These are phyloP conservation scores for Debaryomyces fabryi DNA, from an alignment of 1,139 yeast species.

Conservation along the genomic window DNA sequence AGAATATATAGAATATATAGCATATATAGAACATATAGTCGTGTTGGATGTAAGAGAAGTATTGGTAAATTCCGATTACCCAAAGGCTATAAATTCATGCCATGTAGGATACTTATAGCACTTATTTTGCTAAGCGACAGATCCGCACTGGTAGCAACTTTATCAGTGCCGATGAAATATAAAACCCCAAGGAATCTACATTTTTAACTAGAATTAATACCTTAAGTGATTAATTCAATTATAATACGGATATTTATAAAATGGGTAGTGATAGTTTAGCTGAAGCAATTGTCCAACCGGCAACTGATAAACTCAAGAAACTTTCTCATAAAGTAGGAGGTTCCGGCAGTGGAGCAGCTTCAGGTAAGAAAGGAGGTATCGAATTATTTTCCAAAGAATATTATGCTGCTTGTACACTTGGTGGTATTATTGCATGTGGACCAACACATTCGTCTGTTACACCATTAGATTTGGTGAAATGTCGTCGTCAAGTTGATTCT, in stretches of 20 bases:
- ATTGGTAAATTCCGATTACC: not conserved
- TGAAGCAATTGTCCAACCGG: slow-evolving; percentile 37
- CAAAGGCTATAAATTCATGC: not conserved
- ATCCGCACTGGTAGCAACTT: slow-evolving; percentile 2
- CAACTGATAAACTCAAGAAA: slow-evolving; percentile 29
- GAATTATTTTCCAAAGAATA: slow-evolving; percentile 69
- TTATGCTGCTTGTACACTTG: slow-evolving; percentile 81
- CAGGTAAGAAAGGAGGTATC: slow-evolving; percentile 27
- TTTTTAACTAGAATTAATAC: not conserved
- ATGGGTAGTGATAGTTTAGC: slow-evolving; percentile 24
- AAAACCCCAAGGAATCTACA: not conserved
- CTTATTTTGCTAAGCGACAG: not conserved
- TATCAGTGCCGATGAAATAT: not conserved
- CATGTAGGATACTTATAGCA: not conserved
- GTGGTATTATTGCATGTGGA: slow-evolving; percentile 92
- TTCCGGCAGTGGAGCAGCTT: slow-evolving; percentile 16
- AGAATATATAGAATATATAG: not conserved
- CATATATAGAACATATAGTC: not conserved
- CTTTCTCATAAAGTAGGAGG: slow-evolving; percentile 19
- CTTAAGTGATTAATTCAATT: not conserved
- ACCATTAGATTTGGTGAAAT: slow-evolving; percentile 89
- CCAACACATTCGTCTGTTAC: slow-evolving; percentile 93
- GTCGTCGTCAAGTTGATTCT: slow-evolving; percentile 86
- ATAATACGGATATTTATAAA: not conserved
- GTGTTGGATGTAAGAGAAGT: not conserved